Evolutionary conservation across 2,329 filamentous ascomycete species (phyloP).

Genomic region (Cadophora sp.): DNA sequence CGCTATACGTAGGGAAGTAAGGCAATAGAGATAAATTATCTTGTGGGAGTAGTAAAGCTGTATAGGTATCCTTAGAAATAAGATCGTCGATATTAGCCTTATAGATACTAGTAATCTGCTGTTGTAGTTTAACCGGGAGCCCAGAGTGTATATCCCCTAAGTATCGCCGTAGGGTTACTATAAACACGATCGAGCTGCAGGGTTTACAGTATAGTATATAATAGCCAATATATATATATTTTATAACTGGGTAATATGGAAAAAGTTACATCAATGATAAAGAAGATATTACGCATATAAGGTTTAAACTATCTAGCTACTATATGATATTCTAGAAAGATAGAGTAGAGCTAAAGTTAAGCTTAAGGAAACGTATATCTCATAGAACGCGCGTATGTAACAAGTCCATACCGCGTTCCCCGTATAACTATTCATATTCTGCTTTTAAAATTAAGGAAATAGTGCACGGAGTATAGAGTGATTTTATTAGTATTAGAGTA

Average conservation of each 20-base stretch:
- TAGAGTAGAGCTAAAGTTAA: background rate
- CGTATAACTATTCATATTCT: too few relatives aligned
- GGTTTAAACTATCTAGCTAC: background rate
- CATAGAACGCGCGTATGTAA: slow-evolving; percentile 2
- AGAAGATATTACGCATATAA: background rate
- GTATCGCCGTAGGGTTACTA: background rate
- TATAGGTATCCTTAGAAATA: background rate
- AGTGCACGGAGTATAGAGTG: slow-evolving; percentile 1
- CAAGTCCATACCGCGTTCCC: background rate
- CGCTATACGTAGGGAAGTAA: background rate
- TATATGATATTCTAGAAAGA: background rate
- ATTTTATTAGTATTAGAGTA: background rate
- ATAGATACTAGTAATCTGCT: background rate
- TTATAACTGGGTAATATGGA: background rate
- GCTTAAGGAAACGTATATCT: background rate
- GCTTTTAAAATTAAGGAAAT: slow-evolving; percentile 1
- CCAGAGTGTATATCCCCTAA: slow-evolving; percentile 1
- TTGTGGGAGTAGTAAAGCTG: background rate
- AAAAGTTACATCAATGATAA: background rate
- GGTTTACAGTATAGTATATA: background rate
- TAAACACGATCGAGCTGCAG: background rate
- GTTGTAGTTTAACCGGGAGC: slow-evolving; percentile 1
- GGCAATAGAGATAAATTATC: background rate
- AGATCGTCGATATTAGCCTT: slow-evolving; percentile 1
- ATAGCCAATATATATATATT: background rate